Evolutionary conservation across 2,329 filamentous ascomycete genomes (phyloP).

Genomic region (Rhinocladiella similis): DNA sequence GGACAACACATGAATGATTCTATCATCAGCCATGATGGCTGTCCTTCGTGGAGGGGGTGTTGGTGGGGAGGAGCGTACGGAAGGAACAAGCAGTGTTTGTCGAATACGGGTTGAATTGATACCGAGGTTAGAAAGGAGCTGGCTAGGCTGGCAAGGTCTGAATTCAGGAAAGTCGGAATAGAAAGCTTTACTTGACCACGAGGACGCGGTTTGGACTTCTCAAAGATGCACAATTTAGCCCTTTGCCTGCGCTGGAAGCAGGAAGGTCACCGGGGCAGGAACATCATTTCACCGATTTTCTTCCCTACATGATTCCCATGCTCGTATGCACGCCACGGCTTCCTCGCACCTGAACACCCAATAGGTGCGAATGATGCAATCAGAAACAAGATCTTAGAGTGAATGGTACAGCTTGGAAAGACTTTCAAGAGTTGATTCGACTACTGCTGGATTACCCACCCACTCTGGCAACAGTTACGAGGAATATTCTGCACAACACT

Average conservation of each 20-base stretch:
- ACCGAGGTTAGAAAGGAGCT: not conserved
- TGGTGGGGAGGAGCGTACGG: not conserved
- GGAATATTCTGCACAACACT: no score
- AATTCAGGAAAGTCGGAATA: not conserved
- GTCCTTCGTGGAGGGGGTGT: not conserved
- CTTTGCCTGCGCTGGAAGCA: not conserved
- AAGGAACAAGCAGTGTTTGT: not conserved
- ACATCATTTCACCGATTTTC: slow-evolving; percentile 2
- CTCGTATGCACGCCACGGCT: no score
- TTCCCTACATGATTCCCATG: not conserved
- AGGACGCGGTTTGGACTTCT: not conserved
- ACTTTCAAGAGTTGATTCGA: no score
- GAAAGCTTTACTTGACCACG: not conserved
- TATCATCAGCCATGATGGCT: slow-evolving; percentile 42
- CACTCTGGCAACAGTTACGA: no score
- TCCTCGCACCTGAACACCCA: no score
- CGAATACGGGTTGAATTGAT: not conserved
- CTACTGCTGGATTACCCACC: no score
- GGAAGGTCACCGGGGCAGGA: not conserved
- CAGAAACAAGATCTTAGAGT: no score
- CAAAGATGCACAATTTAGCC: not conserved
- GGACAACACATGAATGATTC: slow-evolving; percentile 57
- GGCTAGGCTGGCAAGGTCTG: no score
- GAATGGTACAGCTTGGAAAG: no score
- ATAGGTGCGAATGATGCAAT: no score